These are phyloP conservation scores for Zelopaecilomyces penicillatus DNA, from an alignment of 2,329 filamentous ascomycete genomes.

Conservation along the genomic window DNA sequence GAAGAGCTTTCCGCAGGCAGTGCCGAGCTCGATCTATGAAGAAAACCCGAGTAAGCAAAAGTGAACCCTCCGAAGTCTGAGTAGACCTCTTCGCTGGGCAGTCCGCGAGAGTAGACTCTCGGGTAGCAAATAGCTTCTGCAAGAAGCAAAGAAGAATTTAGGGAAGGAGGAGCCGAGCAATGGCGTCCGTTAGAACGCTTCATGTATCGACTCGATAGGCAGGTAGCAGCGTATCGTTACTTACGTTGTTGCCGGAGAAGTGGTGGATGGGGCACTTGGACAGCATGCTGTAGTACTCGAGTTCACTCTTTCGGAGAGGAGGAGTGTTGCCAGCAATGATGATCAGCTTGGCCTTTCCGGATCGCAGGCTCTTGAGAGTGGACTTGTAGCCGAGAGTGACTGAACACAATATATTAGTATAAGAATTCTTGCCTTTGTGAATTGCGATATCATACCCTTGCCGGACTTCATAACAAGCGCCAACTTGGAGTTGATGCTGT, in stretches of 20 bases:
- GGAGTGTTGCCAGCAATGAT: conserved; percentile 92
- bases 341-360: conserved; percentile 97
- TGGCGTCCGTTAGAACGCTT: too few relatives aligned
- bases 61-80: conserved; percentile 80
- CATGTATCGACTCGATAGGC: conserved; percentile 5
- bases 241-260: conserved; percentile 98
- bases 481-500: conserved; percentile 56
- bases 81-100: conserved; percentile 88
- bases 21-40: conserved; percentile 89
- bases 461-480: conserved; percentile 57
- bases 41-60: conserved; percentile 46
- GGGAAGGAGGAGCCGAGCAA: too few relatives aligned
- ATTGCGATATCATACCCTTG: conserved; percentile 54
- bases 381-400: conserved; percentile 36
- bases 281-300: conserved; percentile 92
- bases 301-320: conserved; percentile 94
- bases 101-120: conserved; percentile 29
- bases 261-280: conserved; percentile 95
- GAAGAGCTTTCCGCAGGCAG: conserved; percentile 98
- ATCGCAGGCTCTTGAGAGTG: conserved; percentile 75
- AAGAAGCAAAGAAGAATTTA: background rate
- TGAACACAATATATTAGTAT: conserved; percentile 12
- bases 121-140: conserved; percentile 13
- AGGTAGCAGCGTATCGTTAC: conserved; percentile 36
- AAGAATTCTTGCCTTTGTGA: background rate